Evolutionary conservation across 1,284 basidiomycete genomes (phyloP).

Genomic region (Cryptococcus sp.): DNA sequence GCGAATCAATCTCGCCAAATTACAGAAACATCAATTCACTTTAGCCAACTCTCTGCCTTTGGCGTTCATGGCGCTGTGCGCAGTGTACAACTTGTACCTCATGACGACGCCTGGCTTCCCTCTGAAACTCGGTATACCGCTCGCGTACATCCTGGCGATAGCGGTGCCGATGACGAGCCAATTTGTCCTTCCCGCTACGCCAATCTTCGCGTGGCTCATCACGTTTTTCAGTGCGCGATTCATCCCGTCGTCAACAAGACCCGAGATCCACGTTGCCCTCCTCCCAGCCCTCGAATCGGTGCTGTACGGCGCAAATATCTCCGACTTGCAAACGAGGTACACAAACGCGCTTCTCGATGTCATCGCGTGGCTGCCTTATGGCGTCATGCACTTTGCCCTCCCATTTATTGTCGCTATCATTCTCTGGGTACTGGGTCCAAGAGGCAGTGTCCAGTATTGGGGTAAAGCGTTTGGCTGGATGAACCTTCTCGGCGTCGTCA

Average conservation of each 20-base stretch:
- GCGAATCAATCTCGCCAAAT: slow-evolving; percentile 64
- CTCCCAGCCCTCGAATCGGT: slow-evolving; percentile 93
- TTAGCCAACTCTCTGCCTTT: slow-evolving; percentile 63
- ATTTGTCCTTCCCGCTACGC: slow-evolving; percentile 87
- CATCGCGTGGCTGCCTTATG: slow-evolving; percentile 94
- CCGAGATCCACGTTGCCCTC: slow-evolving; percentile 84
- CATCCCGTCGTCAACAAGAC: slow-evolving; percentile 73
- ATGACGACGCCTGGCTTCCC: slow-evolving; percentile 62
- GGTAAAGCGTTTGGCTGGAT: slow-evolving; percentile 88
- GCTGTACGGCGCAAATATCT: slow-evolving; percentile 94
- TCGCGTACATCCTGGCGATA: slow-evolving; percentile 67
- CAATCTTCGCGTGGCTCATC: slow-evolving; percentile 81
- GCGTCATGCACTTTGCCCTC: slow-evolving; percentile 82
- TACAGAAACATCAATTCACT: slow-evolving; percentile 65
- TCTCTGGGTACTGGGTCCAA: slow-evolving; percentile 76
- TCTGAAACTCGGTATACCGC: slow-evolving; percentile 81
- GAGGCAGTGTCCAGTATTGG: slow-evolving; percentile 81
- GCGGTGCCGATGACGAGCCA: slow-evolving; percentile 86
- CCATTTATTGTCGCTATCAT: slow-evolving; percentile 79
- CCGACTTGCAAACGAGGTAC: slow-evolving; percentile 89
- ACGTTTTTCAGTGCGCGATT: slow-evolving; percentile 84
- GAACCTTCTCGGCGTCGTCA: slow-evolving; percentile 85
- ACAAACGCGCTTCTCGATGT: slow-evolving; percentile 91
- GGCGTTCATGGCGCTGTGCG: slow-evolving; percentile 62
- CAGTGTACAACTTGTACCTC: slow-evolving; percentile 73